Evolutionary conservation across 2,329 filamentous ascomycete genomes (phyloP), one percentile per base, ranked within the genome.

Genomic region (Diplodia seriata): DNA sequence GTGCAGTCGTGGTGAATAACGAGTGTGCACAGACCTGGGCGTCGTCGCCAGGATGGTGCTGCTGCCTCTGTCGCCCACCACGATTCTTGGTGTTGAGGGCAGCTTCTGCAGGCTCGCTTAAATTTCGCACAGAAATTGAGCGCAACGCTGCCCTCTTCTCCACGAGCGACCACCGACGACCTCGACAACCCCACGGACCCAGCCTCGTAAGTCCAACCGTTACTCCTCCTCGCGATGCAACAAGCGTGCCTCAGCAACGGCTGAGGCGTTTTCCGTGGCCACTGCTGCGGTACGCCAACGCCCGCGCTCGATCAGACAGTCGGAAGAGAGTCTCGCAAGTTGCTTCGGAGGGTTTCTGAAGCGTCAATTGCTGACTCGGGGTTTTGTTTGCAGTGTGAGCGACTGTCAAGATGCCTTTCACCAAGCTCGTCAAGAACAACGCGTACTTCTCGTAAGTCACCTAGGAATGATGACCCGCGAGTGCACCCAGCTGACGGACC

Each of bases 331-430:
- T 80, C 77, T 76, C 76, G 76, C 94, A 97, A 97, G 92, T 93
- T 97, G 93, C 93, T 97, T 97, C 94, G 94, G 83, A 84, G 82
- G 81, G 77, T 74, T 75, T 85, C 94, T 97, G 94, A 97, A 97
- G 94, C 93, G 94, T 89, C 89, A 97, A 97, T 97, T 97, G 94
- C 94, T 97, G 94, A 97, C 93, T 97, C 92, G 90, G 86, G 85
- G 83, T 83, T 82, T 75, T 75, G 75, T 72, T 76, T 81, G 97
- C 93, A 89, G 92, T 63, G 62, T 63, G 66, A 68, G 66, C 66
- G 53, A 63, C 31, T 68, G 66, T 68, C 66, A 68, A 68, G 57
- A 68, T 68, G 66, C 66, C 66, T 68, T 68, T 68, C 56, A 68
- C 66, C 88, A 98, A 98, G 90, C 84, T 90, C 83, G 88, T 95